These are phyloP conservation scores for Corymbia calophylla DNA, from an alignment of 441 rosid species.

Conservation along the genomic window DNA sequence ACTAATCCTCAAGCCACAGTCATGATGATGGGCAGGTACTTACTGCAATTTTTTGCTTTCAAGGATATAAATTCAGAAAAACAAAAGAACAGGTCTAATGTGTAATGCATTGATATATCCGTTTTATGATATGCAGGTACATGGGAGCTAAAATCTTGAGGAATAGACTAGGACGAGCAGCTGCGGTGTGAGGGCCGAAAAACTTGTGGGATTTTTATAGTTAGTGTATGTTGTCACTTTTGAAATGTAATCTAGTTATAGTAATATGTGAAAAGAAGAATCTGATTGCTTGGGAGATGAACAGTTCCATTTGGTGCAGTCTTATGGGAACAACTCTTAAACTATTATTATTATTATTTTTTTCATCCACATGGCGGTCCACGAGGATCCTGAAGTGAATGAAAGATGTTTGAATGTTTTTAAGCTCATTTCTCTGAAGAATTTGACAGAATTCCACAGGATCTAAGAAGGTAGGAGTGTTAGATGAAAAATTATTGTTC, in stretches of 20 bases:
- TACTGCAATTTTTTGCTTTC: background rate
- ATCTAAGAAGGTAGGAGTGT: background rate
- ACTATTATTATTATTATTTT: background rate
- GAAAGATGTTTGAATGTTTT: background rate
- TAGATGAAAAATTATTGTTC: background rate
- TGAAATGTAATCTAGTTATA: background rate
- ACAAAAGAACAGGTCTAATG: background rate
- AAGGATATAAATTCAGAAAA: background rate
- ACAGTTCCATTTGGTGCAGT: background rate
- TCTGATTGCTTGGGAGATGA: background rate
- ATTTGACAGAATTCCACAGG: background rate
- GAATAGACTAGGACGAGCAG: slow-evolving; percentile 60
- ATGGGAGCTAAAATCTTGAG: slow-evolving; percentile 88
- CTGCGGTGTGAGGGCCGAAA: slow-evolving; percentile 30
- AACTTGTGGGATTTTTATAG: slow-evolving; percentile 1
- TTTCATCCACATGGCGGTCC: background rate
- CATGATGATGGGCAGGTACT: slow-evolving; percentile 96
- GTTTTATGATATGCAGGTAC: slow-evolving; percentile 48
- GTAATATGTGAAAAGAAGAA: background rate
- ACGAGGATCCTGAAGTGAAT: background rate
- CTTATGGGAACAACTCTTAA: background rate
- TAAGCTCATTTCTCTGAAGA: background rate
- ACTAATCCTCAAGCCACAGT: slow-evolving; percentile 96
- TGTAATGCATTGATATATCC: background rate
- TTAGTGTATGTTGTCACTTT: slow-evolving; percentile 1